Percentiles rank a stretch among this genome's conserved stretches.
Conservation (phyloP, 2,329 filamentous ascomycete genomes). For the Aspergillus awamori region DNA sequence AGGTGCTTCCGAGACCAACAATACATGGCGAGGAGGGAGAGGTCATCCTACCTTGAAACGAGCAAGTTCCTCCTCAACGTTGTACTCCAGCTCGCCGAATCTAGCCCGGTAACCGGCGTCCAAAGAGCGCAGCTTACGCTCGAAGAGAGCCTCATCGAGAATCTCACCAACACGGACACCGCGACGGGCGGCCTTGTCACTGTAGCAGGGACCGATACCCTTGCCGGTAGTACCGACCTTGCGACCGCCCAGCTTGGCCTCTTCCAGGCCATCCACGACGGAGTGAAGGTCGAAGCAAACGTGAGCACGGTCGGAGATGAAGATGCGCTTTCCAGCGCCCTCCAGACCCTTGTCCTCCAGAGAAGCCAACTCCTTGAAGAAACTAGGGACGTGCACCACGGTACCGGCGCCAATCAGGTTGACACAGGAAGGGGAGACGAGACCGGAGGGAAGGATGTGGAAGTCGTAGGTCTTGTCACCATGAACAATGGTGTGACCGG, state of each 20-base stretch:
- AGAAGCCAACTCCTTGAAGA: slow-evolving; percentile 51
- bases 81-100: slow-evolving; percentile 62
- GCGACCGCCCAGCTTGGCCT: slow-evolving; percentile 47
- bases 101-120: slow-evolving; percentile 58
- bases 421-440: slow-evolving; percentile 48
- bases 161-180: slow-evolving; percentile 63
- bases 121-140: slow-evolving; percentile 57
- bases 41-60: slow-evolving; percentile 54
- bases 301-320: slow-evolving; percentile 51
- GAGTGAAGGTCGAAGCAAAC: slow-evolving; percentile 50
- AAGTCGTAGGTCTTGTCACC: slow-evolving; percentile 52
- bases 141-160: slow-evolving; percentile 59
- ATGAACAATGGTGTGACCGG: slow-evolving; percentile 53
- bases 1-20: neutral
- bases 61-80: slow-evolving; percentile 62
- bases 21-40: neutral
- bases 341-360: slow-evolving; percentile 49
- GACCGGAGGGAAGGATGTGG: slow-evolving; percentile 51
- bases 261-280: slow-evolving; percentile 50
- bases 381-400: slow-evolving; percentile 51
- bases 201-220: slow-evolving; percentile 62
- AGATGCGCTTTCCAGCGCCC: slow-evolving; percentile 45
- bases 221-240: slow-evolving; percentile 55
- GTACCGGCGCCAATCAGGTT: slow-evolving; percentile 53
- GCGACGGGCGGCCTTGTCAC: slow-evolving; percentile 62